Conservation (phyloP, 1,139 yeast genomes). For the Yarrowia galli region DNA sequence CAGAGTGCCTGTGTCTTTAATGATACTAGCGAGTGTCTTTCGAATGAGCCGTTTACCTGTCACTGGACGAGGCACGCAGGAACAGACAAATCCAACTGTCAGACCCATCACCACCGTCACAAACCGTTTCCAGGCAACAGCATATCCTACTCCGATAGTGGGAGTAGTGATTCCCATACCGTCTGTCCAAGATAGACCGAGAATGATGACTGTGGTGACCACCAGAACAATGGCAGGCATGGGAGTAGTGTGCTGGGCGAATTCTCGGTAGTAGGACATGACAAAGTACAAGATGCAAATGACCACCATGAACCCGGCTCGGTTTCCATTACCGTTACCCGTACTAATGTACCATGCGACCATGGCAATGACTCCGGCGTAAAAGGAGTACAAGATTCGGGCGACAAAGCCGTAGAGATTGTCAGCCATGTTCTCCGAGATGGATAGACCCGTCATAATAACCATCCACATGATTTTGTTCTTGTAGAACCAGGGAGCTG, state of each 20-base stretch:
- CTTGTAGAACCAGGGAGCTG: slow-evolving; percentile 47
- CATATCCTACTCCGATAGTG: slow-evolving; percentile 47
- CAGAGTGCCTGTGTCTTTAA: slow-evolving; percentile 45
- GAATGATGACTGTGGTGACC: slow-evolving; percentile 48
- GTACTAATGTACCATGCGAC: slow-evolving; percentile 51
- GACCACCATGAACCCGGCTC: slow-evolving; percentile 49
- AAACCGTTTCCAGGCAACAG: slow-evolving; percentile 52
- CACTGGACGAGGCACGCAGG: slow-evolving; percentile 48
- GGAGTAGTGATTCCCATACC: slow-evolving; percentile 41
- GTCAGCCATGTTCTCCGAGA: slow-evolving; percentile 50
- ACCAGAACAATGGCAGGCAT: slow-evolving; percentile 48
- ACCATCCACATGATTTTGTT: slow-evolving; percentile 51
- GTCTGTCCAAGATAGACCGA: slow-evolving; percentile 50
- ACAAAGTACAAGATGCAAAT: slow-evolving; percentile 45
- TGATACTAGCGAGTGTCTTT: slow-evolving; percentile 43
- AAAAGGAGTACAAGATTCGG: slow-evolving; percentile 47
- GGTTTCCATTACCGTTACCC: slow-evolving; percentile 49
- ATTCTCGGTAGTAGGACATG: slow-evolving; percentile 49
- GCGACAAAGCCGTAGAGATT: slow-evolving; percentile 48
- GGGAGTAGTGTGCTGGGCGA: slow-evolving; percentile 47
- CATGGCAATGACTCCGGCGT: slow-evolving; percentile 49
- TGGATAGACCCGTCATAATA: slow-evolving; percentile 49
- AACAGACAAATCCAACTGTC: slow-evolving; percentile 48
- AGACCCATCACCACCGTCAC: slow-evolving; percentile 50
- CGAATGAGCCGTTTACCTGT: slow-evolving; percentile 47